Base-by-base conservation (phyloP, 2,329 filamentous ascomycete genomes). In the Colletotrichum sp. region DNA sequence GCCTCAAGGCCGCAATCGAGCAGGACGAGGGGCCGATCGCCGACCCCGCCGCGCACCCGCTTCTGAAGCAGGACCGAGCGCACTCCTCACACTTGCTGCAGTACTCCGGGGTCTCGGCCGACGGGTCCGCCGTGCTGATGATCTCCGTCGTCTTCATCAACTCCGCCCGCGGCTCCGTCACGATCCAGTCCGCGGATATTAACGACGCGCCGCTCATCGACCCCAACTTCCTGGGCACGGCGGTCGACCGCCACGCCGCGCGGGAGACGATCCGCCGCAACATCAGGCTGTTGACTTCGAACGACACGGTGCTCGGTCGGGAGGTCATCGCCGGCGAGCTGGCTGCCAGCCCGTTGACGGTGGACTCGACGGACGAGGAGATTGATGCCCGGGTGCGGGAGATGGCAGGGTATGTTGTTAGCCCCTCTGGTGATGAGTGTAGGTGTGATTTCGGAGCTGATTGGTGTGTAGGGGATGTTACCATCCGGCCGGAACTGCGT, bases 1-100 rank as follows among this genome's bases (percentile, higher is more conserved):
- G 81, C 1, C 81, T 86, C 2, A 78, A 73, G 7, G 71, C 75
- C 34, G 84, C 83, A 2, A 83, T 85, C 13, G 76, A 80, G 34
- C 80, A 80, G 64, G 85, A 86, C 25, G 83, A 85, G 62, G 84
- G 83, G 2, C 63, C 80, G 69, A 71, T 78, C 79, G 79, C 81
- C 0, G 80, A 83, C 80, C 52, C 83, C 66, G 30, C 80, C 72
- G 79, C 66, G 5, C 82, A 86, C 76, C 71, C 77, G 77, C 74
- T 89, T 77, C 81, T 85, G 57, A 75, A 57, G 7, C 71, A 73
- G 19, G 65, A 73, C n/a, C 8, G 65, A 13, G 71, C 65, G 32
- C 71, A 69, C 29, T 68, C 57, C 4, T 73, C 71, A 6, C 71
- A 73, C 29, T 7, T 62, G 12, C 36, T 73, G 6, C 64, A 64